Evolutionary conservation across 148 eudicot genomes (phyloP), one percentile per base, ranked within the genome.

Genomic region (Nepenthes gracilis): DNA sequence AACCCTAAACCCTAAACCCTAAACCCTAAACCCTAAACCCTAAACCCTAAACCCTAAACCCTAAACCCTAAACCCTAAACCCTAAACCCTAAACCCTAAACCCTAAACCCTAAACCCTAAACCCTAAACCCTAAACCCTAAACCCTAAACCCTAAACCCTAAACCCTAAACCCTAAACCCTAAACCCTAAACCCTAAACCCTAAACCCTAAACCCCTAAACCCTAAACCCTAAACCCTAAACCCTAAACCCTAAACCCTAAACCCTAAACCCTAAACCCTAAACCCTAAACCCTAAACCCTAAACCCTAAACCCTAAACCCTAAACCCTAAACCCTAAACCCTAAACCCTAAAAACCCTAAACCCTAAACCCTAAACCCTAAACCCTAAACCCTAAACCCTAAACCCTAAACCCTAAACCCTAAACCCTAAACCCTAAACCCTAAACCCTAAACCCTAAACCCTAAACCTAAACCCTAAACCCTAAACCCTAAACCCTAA

Each of bases 191-290:
- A 64, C 64, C 74, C 74, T 58, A 47, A 67, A 70, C 57, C 74
- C 74, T 43, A 48, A 70, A 70, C 67, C 74, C 74, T 59, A 49
- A 70, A 64, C n/a, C 68, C 74, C 68, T 59, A 58, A 70, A 64
- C 68, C 74, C 68, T 53, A 58, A 70, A 64, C 74, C 74, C 68
- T 64, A 64, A 70, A 64, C 74, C 74, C 68, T 64, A 58, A 64
- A 64, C 68, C 74, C 69, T 58, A 64, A 70, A 70, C 74, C 74
- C 74, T 64, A 64, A 70, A 70, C 74, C 74, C 74, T 70, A 64
- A 70, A 64, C 74, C 74, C 69, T 64, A 64, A 70, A 57, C 74
- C 74, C 64, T 58, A 54, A 70, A 70, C 63, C 74, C 67, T 64
- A 57, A 63, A 70, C 68, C 74, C 69, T 59, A 52, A 64, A 70